Evolutionary conservation across 1,284 basidiomycete species (phyloP).

Genomic region (Taiwanofungus camphoratus): DNA sequence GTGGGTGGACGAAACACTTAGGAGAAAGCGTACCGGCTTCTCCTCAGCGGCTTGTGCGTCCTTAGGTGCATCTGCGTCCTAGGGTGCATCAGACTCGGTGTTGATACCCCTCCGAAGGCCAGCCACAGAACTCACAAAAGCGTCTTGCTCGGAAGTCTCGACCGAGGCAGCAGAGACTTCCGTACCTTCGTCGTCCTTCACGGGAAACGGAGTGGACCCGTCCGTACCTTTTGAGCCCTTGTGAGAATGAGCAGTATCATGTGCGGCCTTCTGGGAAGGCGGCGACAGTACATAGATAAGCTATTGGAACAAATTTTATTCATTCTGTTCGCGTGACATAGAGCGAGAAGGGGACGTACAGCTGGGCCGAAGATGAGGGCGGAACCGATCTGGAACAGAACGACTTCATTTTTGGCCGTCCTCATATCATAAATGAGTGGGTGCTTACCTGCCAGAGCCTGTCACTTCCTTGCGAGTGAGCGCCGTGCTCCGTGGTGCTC

Average conservation of each 20-base stretch:
- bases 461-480: constrained; percentile 21
- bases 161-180: constrained; percentile 28
- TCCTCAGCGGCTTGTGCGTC: constrained; percentile 15
- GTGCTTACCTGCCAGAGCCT: constrained; percentile 22
- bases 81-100: neutral
- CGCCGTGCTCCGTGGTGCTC: constrained; percentile 21
- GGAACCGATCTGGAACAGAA: constrained; percentile 24
- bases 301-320: neutral
- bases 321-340: neutral
- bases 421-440: neutral
- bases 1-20: neutral
- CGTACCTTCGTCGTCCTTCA: constrained; percentile 29
- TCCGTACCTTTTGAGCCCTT: no score
- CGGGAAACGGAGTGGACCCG: neutral
- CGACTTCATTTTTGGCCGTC: neutral
- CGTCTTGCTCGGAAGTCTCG: constrained; percentile 27
- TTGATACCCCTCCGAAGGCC: neutral
- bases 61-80: constrained; percentile 14
- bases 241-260: constrained; percentile 7
- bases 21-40: constrained; percentile 4
- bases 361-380: constrained; percentile 25
- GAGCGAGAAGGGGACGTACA: constrained; percentile 15
- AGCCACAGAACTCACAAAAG: constrained; percentile 22
- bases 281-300: constrained; percentile 14
- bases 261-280: constrained; percentile 6